phyloP scores from a whole-genome alignment of 192 early-diverging fungal genomes.

The Coemansia sp. region DNA sequence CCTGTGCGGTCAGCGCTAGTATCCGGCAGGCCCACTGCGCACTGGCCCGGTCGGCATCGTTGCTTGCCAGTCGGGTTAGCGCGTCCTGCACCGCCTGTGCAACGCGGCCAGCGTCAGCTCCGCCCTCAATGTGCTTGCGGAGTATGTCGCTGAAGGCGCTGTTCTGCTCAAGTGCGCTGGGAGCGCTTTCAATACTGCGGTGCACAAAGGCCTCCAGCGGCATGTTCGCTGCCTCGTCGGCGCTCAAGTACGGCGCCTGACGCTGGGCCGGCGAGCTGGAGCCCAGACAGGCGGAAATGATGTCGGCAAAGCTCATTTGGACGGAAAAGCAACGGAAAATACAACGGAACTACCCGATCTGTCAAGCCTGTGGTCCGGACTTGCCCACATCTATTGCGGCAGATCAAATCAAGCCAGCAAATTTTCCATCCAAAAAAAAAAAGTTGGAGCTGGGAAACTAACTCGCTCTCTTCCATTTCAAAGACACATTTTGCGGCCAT shows the following conservation, averaged over 20 bases:
- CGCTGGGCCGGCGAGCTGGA: conserved; percentile 6
- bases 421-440: no score
- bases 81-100: conserved; percentile 27
- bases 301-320: conserved; percentile 31
- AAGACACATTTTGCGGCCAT: conserved; percentile 17
- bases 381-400: neutral
- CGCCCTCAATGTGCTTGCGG: conserved; percentile 30
- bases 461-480: no score
- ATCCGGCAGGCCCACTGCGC: conserved; percentile 47
- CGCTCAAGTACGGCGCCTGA: conserved; percentile 40
- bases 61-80: conserved; percentile 30
- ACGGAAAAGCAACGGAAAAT: neutral
- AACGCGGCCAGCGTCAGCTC: conserved; percentile 14
- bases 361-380: no score
- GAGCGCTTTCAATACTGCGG: conserved; percentile 45
- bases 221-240: conserved; percentile 44
- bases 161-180: conserved; percentile 30
- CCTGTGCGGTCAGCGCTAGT: conserved; percentile 20
- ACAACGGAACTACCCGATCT: neutral
- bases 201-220: conserved; percentile 44
- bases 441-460: no score
- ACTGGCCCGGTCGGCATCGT: conserved; percentile 24
- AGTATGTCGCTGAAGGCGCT: conserved; percentile 40
- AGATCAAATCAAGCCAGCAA: neutral
- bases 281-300: conserved; percentile 34